Conservation (phyloP, 805 yeast genomes). For the Kodamaea laetipori region DNA sequence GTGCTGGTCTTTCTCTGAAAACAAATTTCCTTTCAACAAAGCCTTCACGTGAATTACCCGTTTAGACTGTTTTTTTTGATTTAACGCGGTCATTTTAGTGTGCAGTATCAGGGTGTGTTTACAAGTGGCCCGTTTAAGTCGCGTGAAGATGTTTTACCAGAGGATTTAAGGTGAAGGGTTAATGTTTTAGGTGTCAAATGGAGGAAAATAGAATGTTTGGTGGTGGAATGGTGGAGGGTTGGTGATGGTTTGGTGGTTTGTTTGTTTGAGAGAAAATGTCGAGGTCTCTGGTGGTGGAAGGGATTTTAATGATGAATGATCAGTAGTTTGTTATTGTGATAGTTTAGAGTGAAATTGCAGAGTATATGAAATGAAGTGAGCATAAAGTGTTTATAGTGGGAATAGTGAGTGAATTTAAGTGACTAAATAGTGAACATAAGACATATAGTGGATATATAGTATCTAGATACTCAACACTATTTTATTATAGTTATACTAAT, state of each 20-base stretch:
- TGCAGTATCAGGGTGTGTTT: slow-evolving; percentile 1
- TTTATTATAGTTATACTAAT: too few relatives aligned
- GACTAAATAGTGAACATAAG: too few relatives aligned
- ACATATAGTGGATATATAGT: too few relatives aligned
- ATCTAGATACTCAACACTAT: too few relatives aligned
- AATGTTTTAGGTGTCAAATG: slow-evolving; percentile 1
- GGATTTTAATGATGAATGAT: too few relatives aligned
- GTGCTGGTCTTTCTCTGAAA: slow-evolving; percentile 1
- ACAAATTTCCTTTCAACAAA: slow-evolving; percentile 3
- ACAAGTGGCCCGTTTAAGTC: neutral
- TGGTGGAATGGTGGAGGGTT: slow-evolving; percentile 1
- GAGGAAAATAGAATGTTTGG: neutral
- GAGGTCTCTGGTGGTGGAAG: neutral
- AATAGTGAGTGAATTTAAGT: too few relatives aligned
- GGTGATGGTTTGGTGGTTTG: neutral
- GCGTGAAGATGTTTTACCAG: neutral
- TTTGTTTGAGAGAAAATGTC: neutral
- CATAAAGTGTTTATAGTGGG: too few relatives aligned
- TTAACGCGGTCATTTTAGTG: slow-evolving; percentile 1
- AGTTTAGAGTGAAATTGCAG: too few relatives aligned
- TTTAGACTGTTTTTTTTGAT: neutral
- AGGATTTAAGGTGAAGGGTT: neutral
- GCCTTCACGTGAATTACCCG: slow-evolving; percentile 3
- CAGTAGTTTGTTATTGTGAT: too few relatives aligned
- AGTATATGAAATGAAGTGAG: too few relatives aligned